A percentile compares a stretch with the other conserved stretches of the same genome.
These are phyloP conservation scores for Microbotryum silenes-acaulis DNA, from an alignment of 1,284 basidiomycete species.

Conservation along the genomic window DNA sequence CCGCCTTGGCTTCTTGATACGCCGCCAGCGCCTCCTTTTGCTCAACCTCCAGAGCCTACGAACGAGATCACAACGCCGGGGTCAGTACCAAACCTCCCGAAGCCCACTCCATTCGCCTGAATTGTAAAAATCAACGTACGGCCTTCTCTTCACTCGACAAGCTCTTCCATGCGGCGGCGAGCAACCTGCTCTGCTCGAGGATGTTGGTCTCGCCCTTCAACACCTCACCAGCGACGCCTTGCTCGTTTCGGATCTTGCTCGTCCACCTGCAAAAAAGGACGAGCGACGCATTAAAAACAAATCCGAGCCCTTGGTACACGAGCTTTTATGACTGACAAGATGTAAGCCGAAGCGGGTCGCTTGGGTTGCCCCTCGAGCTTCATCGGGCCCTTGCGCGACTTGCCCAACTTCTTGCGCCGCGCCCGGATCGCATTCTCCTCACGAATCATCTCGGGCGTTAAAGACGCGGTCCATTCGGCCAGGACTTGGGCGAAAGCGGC, in stretches of 20 bases:
- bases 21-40: no score
- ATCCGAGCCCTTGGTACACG: not conserved
- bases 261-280: conserved; percentile 10
- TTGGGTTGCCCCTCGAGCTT: conserved; percentile 23
- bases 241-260: conserved; percentile 5
- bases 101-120: not conserved
- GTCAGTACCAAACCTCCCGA: no score
- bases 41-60: no score
- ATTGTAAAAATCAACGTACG: conserved; percentile 5
- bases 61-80: no score
- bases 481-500: conserved; percentile 18
- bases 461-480: conserved; percentile 17
- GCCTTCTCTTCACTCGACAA: conserved; percentile 15
- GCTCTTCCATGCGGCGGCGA: conserved; percentile 18
- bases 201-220: conserved; percentile 17
- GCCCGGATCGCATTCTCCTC: conserved; percentile 25
- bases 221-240: conserved; percentile 3
- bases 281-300: not conserved
- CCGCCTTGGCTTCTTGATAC: no score
- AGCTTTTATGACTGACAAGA: conserved; percentile 10
- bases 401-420: conserved; percentile 12
- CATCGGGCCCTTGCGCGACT: conserved; percentile 8
- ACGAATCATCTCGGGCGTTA: conserved; percentile 29
- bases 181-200: conserved; percentile 16
- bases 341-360: conserved; percentile 14